These are phyloP conservation scores for Penicillium angulare DNA, from an alignment of 495 filamentous ascomycete species.

Conservation along the genomic window DNA sequence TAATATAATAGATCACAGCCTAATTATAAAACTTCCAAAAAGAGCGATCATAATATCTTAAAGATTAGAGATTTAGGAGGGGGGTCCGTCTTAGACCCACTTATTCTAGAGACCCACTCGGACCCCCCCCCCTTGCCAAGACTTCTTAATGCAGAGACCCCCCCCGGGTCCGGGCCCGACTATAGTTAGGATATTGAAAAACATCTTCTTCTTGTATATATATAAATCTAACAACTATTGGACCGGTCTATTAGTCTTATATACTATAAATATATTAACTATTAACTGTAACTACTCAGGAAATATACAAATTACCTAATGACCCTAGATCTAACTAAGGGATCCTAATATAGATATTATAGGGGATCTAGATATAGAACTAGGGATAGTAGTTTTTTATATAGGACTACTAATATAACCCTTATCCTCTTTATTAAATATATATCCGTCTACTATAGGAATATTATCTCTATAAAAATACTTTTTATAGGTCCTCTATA, in stretches of 20 bases:
- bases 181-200: background rate
- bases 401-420: background rate
- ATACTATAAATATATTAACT: background rate
- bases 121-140: too few species aligned
- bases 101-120: too few species aligned
- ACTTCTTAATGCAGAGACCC: too few species aligned
- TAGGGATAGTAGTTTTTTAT: too few species aligned
- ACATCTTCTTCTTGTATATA: background rate
- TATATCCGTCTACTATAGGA: background rate
- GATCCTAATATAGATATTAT: constrained; percentile 1
- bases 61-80: too few species aligned
- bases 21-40: too few species aligned
- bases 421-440: background rate
- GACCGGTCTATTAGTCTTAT: background rate
- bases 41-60: too few species aligned
- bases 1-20: too few species aligned
- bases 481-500: background rate
- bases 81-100: too few species aligned
- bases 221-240: background rate
- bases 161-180: too few species aligned
- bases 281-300: constrained; percentile 4
- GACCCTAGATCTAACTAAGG: constrained; percentile 8
- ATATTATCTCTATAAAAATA: background rate
- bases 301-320: constrained; percentile 8
- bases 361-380: too few species aligned